These are phyloP conservation scores for Claviceps quebecensis DNA, from an alignment of 2,329 filamentous ascomycete species.

Conservation along the genomic window DNA sequence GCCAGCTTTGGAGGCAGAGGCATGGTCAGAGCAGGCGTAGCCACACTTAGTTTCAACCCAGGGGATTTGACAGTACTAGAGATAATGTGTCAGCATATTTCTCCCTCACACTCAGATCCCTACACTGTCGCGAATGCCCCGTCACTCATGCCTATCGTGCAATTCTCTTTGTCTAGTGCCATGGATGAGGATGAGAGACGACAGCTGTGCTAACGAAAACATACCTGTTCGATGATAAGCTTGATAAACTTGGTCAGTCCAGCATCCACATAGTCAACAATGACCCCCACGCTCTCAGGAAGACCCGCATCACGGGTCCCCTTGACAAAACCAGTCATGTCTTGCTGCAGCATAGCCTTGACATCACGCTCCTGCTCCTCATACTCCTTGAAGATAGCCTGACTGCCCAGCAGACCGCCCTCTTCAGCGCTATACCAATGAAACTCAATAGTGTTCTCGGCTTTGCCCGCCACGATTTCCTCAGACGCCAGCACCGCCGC, in stretches of 20 bases:
- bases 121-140: too few relatives aligned
- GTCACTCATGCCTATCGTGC: too few relatives aligned
- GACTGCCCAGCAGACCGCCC: constrained; percentile 72
- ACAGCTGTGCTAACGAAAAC: background rate
- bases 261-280: constrained; percentile 79
- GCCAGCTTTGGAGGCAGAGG: constrained; percentile 57
- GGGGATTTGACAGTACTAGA: constrained; percentile 75
- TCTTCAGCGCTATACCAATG: constrained; percentile 94
- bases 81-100: background rate
- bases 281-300: constrained; percentile 78
- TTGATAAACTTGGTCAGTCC: constrained; percentile 83
- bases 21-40: constrained; percentile 69
- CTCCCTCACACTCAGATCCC: too few relatives aligned
- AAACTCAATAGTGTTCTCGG: constrained; percentile 82
- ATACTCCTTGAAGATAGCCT: constrained; percentile 78
- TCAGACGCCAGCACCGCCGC: constrained; percentile 64
- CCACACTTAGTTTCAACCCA: constrained; percentile 81
- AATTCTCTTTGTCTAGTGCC: too few relatives aligned
- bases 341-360: constrained; percentile 95
- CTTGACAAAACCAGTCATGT: constrained; percentile 88
- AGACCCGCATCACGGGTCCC: constrained; percentile 70
- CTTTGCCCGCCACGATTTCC: constrained; percentile 55
- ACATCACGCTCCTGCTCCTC: constrained; percentile 58
- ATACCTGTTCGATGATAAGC: constrained; percentile 53
- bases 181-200: background rate